Percentiles rank a stretch among this genome's conserved stretches.
Conservation (phyloP, 495 filamentous ascomycete species). For the Tirmania nivea region DNA sequence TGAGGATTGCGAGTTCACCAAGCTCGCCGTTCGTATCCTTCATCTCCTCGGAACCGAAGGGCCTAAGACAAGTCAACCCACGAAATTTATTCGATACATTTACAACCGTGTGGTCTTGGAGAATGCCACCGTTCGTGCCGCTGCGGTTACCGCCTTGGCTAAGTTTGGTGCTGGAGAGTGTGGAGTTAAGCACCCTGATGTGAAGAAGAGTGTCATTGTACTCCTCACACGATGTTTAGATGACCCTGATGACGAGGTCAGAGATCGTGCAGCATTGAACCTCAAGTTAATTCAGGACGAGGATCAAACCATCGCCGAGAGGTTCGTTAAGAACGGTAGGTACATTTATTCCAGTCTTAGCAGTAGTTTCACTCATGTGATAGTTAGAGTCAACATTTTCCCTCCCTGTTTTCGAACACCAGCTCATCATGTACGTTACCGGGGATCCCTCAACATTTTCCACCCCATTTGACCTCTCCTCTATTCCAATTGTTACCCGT, state of each 20-base stretch:
- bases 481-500: conserved; percentile 80
- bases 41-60: conserved; percentile 88
- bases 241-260: conserved; percentile 93
- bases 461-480: conserved; percentile 67
- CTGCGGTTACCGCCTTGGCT: conserved; percentile 82
- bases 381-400: conserved; percentile 56
- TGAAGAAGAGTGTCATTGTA: conserved; percentile 85
- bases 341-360: neutral
- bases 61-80: conserved; percentile 84
- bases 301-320: conserved; percentile 56
- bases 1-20: conserved; percentile 98
- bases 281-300: conserved; percentile 68
- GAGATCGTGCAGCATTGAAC: conserved; percentile 86
- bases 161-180: conserved; percentile 97
- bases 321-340: conserved; percentile 81
- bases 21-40: conserved; percentile 83
- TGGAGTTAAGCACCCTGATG: conserved; percentile 38
- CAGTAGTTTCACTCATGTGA: conserved; percentile 8
- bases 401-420: conserved; percentile 86
- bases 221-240: conserved; percentile 85
- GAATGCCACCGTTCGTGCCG: conserved; percentile 87
- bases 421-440: conserved; percentile 94
- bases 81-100: conserved; percentile 97
- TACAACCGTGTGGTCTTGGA: conserved; percentile 97
- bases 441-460: conserved; percentile 69